phyloP scores from a whole-genome alignment of 148 eudicot genomes.

The Pouteria glomerata region DNA sequence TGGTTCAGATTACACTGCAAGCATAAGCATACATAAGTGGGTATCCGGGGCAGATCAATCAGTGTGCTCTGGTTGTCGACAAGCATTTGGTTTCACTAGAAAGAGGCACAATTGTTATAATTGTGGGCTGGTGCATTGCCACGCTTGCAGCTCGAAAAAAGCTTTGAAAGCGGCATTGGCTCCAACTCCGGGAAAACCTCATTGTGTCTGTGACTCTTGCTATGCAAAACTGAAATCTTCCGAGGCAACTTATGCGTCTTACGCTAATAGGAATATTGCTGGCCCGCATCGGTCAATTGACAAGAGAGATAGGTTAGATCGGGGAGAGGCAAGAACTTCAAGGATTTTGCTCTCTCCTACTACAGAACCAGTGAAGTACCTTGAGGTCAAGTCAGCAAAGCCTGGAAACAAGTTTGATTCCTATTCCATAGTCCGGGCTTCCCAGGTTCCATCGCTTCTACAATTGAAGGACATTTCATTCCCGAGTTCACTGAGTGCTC shows the following conservation, averaged over 20 bases:
- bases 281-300: constrained; percentile 43
- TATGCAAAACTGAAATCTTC: constrained; percentile 55
- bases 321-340: constrained; percentile 36
- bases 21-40: constrained; percentile 77
- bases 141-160: constrained; percentile 65
- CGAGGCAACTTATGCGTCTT: constrained; percentile 24
- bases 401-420: constrained; percentile 36
- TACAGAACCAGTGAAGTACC: constrained; percentile 68
- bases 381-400: constrained; percentile 53
- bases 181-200: constrained; percentile 78
- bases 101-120: constrained; percentile 73
- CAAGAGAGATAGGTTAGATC: constrained; percentile 36
- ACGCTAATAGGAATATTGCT: constrained; percentile 28
- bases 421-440: constrained; percentile 55
- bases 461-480: constrained; percentile 65
- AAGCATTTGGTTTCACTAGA: constrained; percentile 71
- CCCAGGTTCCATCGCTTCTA: constrained; percentile 68
- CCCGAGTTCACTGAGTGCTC: constrained; percentile 65
- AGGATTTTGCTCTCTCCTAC: constrained; percentile 41
- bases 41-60: constrained; percentile 76
- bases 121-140: constrained; percentile 70
- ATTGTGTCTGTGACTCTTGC: constrained; percentile 77
- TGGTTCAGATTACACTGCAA: constrained; percentile 63
- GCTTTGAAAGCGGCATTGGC: constrained; percentile 73
- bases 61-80: constrained; percentile 66